Percentiles rank a stretch among this genome's conserved stretches.
phyloP scores from a whole-genome alignment of 257 asterid genomes.

The Avicennia marina region DNA sequence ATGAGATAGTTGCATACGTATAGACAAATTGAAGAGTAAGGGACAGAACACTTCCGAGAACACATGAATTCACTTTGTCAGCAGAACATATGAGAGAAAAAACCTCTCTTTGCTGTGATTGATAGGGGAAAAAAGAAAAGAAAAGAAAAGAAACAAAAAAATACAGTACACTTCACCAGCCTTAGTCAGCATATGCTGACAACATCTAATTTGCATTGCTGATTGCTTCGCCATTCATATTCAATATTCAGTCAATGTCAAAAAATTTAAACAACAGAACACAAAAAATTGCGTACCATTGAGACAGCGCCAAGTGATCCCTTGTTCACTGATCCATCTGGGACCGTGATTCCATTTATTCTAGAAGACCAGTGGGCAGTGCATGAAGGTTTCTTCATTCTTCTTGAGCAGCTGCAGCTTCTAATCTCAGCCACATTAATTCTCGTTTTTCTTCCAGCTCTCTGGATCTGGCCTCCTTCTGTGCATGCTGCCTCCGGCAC shows the following conservation, averaged over 20 bases:
- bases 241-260: conserved; percentile 29
- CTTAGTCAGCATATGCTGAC: conserved; percentile 34
- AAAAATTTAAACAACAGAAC: conserved; percentile 14
- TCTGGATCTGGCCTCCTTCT: conserved; percentile 39
- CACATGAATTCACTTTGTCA: too few species aligned
- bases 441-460: conserved; percentile 56
- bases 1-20: too few species aligned
- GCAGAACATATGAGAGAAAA: too few species aligned
- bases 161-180: conserved; percentile 28
- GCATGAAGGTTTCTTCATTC: conserved; percentile 17
- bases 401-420: conserved; percentile 45
- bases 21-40: too few species aligned
- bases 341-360: too few species aligned
- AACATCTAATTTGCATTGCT: conserved; percentile 42
- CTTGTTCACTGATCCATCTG: conserved; percentile 24
- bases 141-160: too few species aligned
- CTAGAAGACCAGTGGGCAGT: background rate
- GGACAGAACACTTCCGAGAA: too few species aligned
- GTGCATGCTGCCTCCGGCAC: conserved; percentile 53
- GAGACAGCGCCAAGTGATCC: conserved; percentile 18
- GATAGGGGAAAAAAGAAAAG: too few species aligned
- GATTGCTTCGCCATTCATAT: conserved; percentile 34
- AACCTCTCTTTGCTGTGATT: too few species aligned
- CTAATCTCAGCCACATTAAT: conserved; percentile 68
- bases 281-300: conserved; percentile 33